These are phyloP conservation scores for Vigna radiata DNA, from an alignment of 306 rosid species.

Conservation along the genomic window DNA sequence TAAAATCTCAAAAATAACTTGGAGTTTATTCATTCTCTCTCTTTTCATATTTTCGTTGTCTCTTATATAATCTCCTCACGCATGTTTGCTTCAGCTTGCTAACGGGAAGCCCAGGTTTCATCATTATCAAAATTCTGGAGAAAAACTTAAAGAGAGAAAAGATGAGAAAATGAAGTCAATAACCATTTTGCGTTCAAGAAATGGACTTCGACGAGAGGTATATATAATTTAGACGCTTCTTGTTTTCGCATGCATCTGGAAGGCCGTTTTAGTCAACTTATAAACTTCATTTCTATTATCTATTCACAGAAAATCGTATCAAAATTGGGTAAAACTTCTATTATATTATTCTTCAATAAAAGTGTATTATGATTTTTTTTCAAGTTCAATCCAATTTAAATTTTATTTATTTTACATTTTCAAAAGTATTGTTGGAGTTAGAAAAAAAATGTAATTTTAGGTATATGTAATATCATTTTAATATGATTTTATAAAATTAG, in stretches of 20 bases:
- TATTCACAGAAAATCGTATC: neutral
- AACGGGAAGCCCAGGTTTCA: constrained; percentile 8
- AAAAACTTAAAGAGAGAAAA: constrained; percentile 9
- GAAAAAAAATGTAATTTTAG: too few species aligned
- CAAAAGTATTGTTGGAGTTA: too few species aligned
- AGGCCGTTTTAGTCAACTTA: neutral
- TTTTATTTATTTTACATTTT: neutral
- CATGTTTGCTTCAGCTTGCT: constrained; percentile 46
- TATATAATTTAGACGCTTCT: neutral
- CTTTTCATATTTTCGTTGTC: neutral
- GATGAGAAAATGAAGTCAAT: constrained; percentile 3
- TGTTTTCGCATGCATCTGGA: neutral
- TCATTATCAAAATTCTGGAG: neutral
- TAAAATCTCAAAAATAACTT: too few species aligned
- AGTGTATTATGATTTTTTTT: too few species aligned
- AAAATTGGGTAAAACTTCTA: neutral
- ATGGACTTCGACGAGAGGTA: constrained; percentile 51
- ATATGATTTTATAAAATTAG: too few species aligned
- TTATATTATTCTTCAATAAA: neutral
- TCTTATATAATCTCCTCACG: neutral
- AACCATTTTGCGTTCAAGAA: constrained; percentile 44
- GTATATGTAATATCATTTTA: too few species aligned
- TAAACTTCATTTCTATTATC: constrained; percentile 1
- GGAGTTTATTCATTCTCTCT: neutral
- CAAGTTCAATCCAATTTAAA: neutral